A percentile compares a stretch with the other conserved stretches of the same genome.
Evolutionary conservation across 1,284 basidiomycete genomes (phyloP).

Genomic region (Taiwanofungus camphoratus): DNA sequence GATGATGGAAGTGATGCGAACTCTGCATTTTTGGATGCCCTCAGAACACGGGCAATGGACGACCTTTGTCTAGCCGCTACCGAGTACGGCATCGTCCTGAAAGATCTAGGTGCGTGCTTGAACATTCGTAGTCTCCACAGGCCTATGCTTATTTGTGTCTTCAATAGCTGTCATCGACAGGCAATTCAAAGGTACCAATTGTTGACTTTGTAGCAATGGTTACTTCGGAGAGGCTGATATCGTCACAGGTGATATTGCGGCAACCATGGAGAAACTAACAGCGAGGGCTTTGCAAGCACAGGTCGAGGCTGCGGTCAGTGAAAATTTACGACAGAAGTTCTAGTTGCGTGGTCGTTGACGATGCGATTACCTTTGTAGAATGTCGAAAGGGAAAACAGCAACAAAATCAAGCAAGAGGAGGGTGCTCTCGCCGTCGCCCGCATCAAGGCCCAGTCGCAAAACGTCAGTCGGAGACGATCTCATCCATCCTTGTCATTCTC

Average conservation of each 20-base stretch:
- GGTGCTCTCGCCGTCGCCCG: conserved; percentile 68
- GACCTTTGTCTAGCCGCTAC: conserved; percentile 72
- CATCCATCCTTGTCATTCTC: conserved; percentile 1
- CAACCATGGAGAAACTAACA: conserved; percentile 79
- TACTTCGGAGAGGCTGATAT: neutral
- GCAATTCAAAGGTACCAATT: conserved; percentile 74
- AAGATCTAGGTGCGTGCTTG: conserved; percentile 55
- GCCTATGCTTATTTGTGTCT: too few species aligned
- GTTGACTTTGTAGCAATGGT: too few species aligned
- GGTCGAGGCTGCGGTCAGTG: conserved; percentile 71
- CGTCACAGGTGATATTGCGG: conserved; percentile 54
- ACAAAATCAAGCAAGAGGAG: conserved; percentile 79
- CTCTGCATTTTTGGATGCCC: conserved; percentile 72
- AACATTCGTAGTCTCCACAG: neutral
- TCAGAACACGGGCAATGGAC: conserved; percentile 77
- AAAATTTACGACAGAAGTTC: too few species aligned
- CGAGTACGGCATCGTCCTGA: conserved; percentile 74
- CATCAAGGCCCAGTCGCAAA: conserved; percentile 64
- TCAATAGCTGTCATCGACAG: conserved; percentile 69
- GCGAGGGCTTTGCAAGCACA: conserved; percentile 77
- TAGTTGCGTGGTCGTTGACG: too few species aligned
- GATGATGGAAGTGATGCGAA: conserved; percentile 63
- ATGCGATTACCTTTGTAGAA: conserved; percentile 38
- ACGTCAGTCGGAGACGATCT: conserved; percentile 33
- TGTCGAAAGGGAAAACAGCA: conserved; percentile 78